A percentile compares a stretch with the other conserved stretches of the same genome.
Conservation (phyloP, 2,329 filamentous ascomycete genomes). For the Orbilia brochopaga region DNA sequence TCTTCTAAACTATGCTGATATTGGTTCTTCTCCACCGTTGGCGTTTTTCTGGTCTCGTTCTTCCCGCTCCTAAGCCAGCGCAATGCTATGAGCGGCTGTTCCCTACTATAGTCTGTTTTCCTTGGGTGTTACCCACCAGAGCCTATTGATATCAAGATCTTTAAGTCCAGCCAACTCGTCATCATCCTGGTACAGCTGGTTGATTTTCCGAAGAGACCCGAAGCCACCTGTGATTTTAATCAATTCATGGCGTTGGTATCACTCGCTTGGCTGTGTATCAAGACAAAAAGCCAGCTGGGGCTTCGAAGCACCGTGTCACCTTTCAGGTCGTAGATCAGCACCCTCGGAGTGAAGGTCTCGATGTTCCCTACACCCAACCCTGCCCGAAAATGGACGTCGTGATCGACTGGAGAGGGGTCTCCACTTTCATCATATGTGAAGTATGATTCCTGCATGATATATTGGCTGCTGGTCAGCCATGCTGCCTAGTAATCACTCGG, state of each 20-base stretch:
- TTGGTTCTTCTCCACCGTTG: constrained; percentile 37
- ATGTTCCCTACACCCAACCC: constrained; percentile 81
- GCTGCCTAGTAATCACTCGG: constrained; percentile 10
- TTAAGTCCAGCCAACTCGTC: constrained; percentile 56
- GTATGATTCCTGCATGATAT: constrained; percentile 79
- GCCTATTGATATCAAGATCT: constrained; percentile 57
- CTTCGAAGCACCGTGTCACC: constrained; percentile 57
- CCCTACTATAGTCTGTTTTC: neutral
- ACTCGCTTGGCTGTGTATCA: neutral
- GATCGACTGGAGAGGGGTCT: constrained; percentile 72
- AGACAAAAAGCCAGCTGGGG: neutral
- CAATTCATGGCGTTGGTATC: constrained; percentile 8
- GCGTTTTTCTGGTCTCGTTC: constrained; percentile 34
- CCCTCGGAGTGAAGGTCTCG: constrained; percentile 90
- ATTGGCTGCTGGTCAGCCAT: constrained; percentile 29
- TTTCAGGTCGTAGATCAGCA: constrained; percentile 93
- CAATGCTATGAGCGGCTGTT: constrained; percentile 12
- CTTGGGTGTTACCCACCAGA: constrained; percentile 59
- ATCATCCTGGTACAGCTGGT: constrained; percentile 78
- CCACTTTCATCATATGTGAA: constrained; percentile 81
- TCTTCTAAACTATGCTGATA: constrained; percentile 44
- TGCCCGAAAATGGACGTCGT: constrained; percentile 85
- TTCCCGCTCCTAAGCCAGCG: constrained; percentile 30
- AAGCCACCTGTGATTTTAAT: constrained; percentile 70
- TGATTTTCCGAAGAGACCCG: constrained; percentile 83